Evolutionary conservation across 768 basidiomycete genomes (phyloP).

Genomic region (Trametes elegans): DNA sequence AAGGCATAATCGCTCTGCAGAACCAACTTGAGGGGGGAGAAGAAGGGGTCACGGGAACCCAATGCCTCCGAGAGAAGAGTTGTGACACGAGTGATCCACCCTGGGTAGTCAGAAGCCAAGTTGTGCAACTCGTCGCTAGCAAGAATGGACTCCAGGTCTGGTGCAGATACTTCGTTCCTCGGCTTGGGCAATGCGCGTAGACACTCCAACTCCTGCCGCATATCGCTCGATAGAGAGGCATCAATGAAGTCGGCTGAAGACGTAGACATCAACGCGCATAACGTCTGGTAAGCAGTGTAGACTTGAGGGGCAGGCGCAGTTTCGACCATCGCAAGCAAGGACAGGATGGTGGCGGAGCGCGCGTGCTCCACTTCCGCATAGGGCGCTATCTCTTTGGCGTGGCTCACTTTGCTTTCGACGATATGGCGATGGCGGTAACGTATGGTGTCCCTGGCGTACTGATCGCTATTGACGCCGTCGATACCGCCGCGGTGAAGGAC

Average conservation of each 20-base stretch:
- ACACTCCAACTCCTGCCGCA: constrained; percentile 23
- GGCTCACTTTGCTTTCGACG: neutral
- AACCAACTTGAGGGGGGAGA: constrained; percentile 61
- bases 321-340: constrained; percentile 59
- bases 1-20: constrained; percentile 54
- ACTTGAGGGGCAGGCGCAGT: constrained; percentile 47
- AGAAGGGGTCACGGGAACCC: constrained; percentile 57
- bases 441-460: constrained; percentile 43
- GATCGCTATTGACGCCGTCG: constrained; percentile 52
- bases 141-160: constrained; percentile 41
- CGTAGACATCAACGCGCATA: constrained; percentile 54
- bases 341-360: constrained; percentile 49
- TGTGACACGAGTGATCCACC: constrained; percentile 64
- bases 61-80: constrained; percentile 58
- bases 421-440: constrained; percentile 36
- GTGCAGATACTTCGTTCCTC: constrained; percentile 23
- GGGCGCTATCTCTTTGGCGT: neutral
- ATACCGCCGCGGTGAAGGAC: constrained; percentile 57
- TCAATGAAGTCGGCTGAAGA: constrained; percentile 31
- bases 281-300: constrained; percentile 59
- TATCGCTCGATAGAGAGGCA: constrained; percentile 33
- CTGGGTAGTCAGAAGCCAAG: constrained; percentile 47
- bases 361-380: constrained; percentile 24
- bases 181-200: constrained; percentile 26
- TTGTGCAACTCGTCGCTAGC: constrained; percentile 35